phyloP scores from a whole-genome alignment of 1,284 basidiomycete genomes.

The Cryptococcus maquisensis region DNA sequence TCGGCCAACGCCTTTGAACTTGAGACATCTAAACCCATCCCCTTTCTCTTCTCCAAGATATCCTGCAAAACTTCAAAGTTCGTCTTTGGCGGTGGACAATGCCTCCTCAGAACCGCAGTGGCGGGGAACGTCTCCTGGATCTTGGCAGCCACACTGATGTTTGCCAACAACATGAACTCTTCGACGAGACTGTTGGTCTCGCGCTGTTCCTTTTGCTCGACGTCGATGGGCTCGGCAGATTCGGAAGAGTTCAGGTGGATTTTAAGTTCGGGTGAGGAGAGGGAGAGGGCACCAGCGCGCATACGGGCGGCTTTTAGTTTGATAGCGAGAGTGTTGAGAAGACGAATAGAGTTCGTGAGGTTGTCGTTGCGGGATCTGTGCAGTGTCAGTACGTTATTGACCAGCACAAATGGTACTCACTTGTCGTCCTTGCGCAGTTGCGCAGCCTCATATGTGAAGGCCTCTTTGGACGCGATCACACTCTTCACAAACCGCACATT shows the following conservation, averaged over 20 bases:
- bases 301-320: slow-evolving; percentile 84
- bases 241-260: slow-evolving; percentile 91
- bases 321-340: slow-evolving; percentile 82
- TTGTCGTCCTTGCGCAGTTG: slow-evolving; percentile 89
- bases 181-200: slow-evolving; percentile 98
- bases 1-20: slow-evolving; percentile 85
- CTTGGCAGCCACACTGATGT: slow-evolving; percentile 85
- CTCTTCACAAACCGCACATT: slow-evolving; percentile 91
- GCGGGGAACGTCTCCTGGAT: slow-evolving; percentile 95
- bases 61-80: slow-evolving; percentile 97
- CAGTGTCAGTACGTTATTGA: background rate
- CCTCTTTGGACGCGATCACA: slow-evolving; percentile 92
- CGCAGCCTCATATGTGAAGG: slow-evolving; percentile 96
- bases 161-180: slow-evolving; percentile 98
- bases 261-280: slow-evolving; percentile 97
- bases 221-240: slow-evolving; percentile 90
- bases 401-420: slow-evolving; percentile 52
- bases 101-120: slow-evolving; percentile 95
- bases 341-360: slow-evolving; percentile 80
- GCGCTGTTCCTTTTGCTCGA: slow-evolving; percentile 87
- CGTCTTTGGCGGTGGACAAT: slow-evolving; percentile 82
- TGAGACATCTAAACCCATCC: slow-evolving; percentile 82
- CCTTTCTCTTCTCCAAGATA: slow-evolving; percentile 80
- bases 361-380: slow-evolving; percentile 69
- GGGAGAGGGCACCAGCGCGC: slow-evolving; percentile 89